Evolutionary conservation across 1,284 basidiomycete species (phyloP).

Genomic region (Ceratobasidium sp.): DNA sequence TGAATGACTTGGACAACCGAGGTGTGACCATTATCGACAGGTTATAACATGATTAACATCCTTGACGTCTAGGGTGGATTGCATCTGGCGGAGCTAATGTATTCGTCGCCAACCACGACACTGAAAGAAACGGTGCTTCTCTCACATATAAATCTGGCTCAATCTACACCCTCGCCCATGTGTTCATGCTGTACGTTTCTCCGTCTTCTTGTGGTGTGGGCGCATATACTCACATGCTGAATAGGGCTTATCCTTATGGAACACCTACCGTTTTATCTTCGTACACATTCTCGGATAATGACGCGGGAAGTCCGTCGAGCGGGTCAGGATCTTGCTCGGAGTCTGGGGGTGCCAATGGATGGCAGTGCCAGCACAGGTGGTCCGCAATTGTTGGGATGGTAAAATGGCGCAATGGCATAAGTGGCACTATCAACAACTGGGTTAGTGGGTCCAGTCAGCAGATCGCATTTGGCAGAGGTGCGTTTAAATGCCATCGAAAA

Average conservation of each 20-base stretch:
- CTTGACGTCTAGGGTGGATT: slow-evolving; percentile 59
- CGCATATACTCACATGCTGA: neutral
- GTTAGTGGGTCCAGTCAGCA: slow-evolving; percentile 36
- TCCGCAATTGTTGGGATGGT: slow-evolving; percentile 41
- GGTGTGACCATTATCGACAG: slow-evolving; percentile 49
- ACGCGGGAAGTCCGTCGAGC: slow-evolving; percentile 41
- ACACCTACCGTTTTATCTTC: slow-evolving; percentile 42
- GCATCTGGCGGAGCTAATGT: slow-evolving; percentile 62
- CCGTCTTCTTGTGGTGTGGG: neutral
- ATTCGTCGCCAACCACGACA: slow-evolving; percentile 75
- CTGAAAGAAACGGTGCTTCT: slow-evolving; percentile 65
- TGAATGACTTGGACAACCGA: slow-evolving; percentile 62
- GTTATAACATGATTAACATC: neutral
- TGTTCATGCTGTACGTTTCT: slow-evolving; percentile 60
- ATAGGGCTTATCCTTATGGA: slow-evolving; percentile 40
- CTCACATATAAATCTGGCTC: slow-evolving; percentile 65
- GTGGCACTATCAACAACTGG: slow-evolving; percentile 34
- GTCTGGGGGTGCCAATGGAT: slow-evolving; percentile 40
- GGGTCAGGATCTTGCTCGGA: slow-evolving; percentile 40
- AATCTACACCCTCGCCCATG: slow-evolving; percentile 63
- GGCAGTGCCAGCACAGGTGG: slow-evolving; percentile 43
- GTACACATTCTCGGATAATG: slow-evolving; percentile 41
- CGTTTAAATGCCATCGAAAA: too few species aligned
- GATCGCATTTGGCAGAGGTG: slow-evolving; percentile 42
- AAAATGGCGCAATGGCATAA: slow-evolving; percentile 37